phyloP scores from a whole-genome alignment of 1,284 basidiomycete species.

The Wallemia hederae region DNA sequence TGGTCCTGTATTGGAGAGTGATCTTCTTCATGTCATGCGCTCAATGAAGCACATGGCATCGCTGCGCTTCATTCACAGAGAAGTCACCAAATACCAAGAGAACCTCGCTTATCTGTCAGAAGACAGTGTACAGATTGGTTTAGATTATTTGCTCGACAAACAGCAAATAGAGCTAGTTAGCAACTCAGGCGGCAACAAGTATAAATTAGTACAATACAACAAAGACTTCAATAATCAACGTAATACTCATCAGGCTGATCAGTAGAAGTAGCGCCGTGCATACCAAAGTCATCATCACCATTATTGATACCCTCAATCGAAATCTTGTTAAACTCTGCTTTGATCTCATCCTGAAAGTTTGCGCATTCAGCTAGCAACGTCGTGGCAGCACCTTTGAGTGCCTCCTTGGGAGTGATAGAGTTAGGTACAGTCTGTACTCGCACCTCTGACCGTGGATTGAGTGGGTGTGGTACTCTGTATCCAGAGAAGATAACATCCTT shows the following conservation, averaged over 20 bases:
- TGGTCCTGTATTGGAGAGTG: not conserved
- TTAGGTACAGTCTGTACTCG: not conserved
- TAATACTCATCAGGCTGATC: not conserved
- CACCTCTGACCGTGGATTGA: not conserved
- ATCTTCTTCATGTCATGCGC: not conserved
- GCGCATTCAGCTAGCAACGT: not conserved
- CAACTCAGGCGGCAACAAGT: not conserved
- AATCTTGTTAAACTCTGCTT: not conserved
- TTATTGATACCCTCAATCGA: not conserved
- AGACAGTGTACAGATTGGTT: not conserved
- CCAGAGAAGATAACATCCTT: not conserved
- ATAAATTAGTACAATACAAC: not conserved
- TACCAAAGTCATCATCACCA: not conserved
- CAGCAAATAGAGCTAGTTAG: not conserved
- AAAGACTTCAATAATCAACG: not conserved
- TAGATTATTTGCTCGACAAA: not conserved
- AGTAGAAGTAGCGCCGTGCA: not conserved
- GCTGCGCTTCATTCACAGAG: not conserved
- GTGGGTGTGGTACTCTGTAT: not conserved
- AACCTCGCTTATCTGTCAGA: not conserved
- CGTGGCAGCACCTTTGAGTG: not conserved
- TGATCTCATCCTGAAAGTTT: not conserved
- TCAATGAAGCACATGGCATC: not conserved
- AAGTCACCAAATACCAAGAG: not conserved
- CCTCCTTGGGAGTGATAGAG: not conserved